Base-by-base conservation (phyloP, 2,329 filamentous ascomycete genomes). In the Clonostachys chloroleuca region DNA sequence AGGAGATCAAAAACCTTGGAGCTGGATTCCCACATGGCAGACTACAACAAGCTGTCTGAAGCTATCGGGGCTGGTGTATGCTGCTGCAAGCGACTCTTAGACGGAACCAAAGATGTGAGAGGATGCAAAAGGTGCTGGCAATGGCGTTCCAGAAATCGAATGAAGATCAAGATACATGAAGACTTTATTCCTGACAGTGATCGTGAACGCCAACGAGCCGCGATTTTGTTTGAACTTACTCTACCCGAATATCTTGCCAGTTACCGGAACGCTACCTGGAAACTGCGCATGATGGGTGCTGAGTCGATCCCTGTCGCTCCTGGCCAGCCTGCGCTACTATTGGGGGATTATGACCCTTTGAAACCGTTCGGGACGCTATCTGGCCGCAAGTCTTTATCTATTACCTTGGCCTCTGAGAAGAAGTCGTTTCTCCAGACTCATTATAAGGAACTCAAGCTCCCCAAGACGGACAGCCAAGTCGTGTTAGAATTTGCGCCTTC, bases 401-500 rank as follows among this genome's bases (percentile, higher is more conserved):
- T 59, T 2, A 54, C 56, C 1, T 8, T 63, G 30, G 59, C 59
- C 6, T 63, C 60, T 0, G 13, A 2, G 0, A 58, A 51, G 2
- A 63, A 63, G 18, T 51, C 54, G 0, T 62, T 61, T 18, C 12
- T n/a, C 2, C 47, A 58, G n/a, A 63, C 60, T 1, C 60, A 63
- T 39, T 63, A 56, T 24, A 35, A 34, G 3, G 48, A 49, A 8
- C 24, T 52, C 34, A 51, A 46, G 34, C 12, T 58, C 1, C 54
- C 56, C 0, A 56, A 54, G 33, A 14, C 1, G 12, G 16, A 4
- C 2, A 2, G 0, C 46, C 52, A 58, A 52, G 54, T 51, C 17
- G 9, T 51, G 41, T 52, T 18, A 2, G 44, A 37, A 1, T 55
- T 59, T 42, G 55, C 49, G 5, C 45, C 56, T 2, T 33, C 43